phyloP scores from a whole-genome alignment of 2,329 filamentous ascomycete species.

The Raffaelea arxii region DNA sequence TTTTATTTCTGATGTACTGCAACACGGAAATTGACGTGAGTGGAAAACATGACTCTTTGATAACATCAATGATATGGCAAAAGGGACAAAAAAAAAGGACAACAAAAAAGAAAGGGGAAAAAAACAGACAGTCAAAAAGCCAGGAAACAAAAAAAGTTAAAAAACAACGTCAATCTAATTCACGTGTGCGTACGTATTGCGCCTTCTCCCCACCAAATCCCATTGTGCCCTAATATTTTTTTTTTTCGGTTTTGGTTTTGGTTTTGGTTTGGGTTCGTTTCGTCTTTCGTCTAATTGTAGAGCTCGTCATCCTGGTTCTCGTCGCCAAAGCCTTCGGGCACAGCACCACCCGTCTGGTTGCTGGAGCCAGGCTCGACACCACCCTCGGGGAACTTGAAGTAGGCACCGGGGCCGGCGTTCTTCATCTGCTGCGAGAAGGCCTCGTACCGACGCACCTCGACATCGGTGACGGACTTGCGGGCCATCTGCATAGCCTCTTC shows the following conservation, averaged over 20 bases:
- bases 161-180: constrained; percentile 11
- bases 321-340: constrained; percentile 56
- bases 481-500: constrained; percentile 97
- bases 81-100: not conserved
- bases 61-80: not conserved
- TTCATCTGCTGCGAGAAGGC: constrained; percentile 99
- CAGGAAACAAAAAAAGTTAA: constrained; percentile 6
- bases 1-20: too few species aligned
- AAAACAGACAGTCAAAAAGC: not conserved
- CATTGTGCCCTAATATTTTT: too few species aligned
- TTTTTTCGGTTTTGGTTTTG: too few species aligned
- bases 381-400: constrained; percentile 91
- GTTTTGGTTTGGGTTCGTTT: too few species aligned
- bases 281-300: constrained; percentile 89
- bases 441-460: constrained; percentile 97
- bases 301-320: constrained; percentile 93
- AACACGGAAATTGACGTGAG: too few species aligned
- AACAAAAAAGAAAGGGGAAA: not conserved
- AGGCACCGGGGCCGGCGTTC: constrained; percentile 88
- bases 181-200: too few species aligned
- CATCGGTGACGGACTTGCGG: constrained; percentile 86
- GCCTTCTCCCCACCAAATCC: too few species aligned
- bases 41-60: too few species aligned
- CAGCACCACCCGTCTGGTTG: constrained; percentile 25
- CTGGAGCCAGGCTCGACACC: constrained; percentile 60